Conservation (phyloP, 306 rosid genomes). For the Ochetophila trinervis region DNA sequence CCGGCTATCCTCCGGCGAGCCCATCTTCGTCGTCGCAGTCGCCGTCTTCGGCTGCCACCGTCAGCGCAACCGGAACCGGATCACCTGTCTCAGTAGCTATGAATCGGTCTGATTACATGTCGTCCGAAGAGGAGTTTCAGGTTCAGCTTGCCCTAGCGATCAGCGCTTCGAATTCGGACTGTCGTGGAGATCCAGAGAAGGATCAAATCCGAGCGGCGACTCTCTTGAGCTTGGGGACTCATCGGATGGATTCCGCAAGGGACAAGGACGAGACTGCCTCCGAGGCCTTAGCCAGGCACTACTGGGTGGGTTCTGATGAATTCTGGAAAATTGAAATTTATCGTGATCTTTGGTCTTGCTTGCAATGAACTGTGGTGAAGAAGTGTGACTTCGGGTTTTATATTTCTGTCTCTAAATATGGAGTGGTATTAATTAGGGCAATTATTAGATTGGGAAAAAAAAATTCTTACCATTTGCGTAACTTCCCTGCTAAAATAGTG, state of each 20-base stretch:
- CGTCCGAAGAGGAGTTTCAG: constrained; percentile 97
- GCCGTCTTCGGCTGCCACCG: constrained; percentile 1
- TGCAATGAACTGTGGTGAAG: constrained; percentile 15
- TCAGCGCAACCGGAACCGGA: constrained; percentile 6
- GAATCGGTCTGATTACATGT: constrained; percentile 62
- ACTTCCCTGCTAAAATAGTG: background rate
- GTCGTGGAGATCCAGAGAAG: constrained; percentile 77
- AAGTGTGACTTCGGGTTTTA: constrained; percentile 8
- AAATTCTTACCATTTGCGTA: background rate
- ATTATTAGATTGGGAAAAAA: constrained; percentile 1
- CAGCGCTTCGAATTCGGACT: constrained; percentile 93
- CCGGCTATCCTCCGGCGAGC: constrained; percentile 39
- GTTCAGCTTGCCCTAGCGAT: constrained; percentile 95
- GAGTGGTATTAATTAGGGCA: constrained; percentile 14
- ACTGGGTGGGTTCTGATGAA: constrained; percentile 71
- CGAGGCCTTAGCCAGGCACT: constrained; percentile 79
- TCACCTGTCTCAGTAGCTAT: constrained; percentile 25
- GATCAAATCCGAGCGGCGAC: constrained; percentile 93
- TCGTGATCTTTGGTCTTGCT: constrained; percentile 1
- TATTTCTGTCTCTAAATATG: background rate
- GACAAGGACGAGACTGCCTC: constrained; percentile 49
- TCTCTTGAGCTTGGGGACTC: constrained; percentile 74
- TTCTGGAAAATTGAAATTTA: constrained; percentile 10
- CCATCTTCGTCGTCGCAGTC: constrained; percentile 52
- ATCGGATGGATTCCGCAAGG: constrained; percentile 44